A percentile compares a stretch with the other conserved stretches of the same genome.
Conservation (phyloP, 2,329 filamentous ascomycete species). For the Ophiostoma perfectum region DNA sequence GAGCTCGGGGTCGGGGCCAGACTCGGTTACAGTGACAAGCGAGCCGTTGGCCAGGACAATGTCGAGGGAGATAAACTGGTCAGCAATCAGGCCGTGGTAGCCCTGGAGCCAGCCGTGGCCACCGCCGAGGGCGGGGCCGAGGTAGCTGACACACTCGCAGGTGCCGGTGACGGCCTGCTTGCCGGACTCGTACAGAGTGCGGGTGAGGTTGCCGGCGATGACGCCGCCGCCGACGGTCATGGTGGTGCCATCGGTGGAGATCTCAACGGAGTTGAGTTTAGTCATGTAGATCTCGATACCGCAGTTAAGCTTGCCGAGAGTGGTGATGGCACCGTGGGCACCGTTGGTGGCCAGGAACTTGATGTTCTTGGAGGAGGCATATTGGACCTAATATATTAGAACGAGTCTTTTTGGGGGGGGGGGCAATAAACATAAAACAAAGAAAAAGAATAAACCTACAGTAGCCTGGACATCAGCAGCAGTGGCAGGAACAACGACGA, state of each 20-base stretch:
- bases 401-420: neutral
- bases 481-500: slow-evolving; percentile 44
- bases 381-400: neutral
- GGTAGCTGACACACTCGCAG: slow-evolving; percentile 45
- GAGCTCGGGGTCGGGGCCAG: slow-evolving; percentile 39
- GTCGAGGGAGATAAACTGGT: slow-evolving; percentile 48
- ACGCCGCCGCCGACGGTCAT: slow-evolving; percentile 49
- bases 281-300: slow-evolving; percentile 53
- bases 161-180: slow-evolving; percentile 54
- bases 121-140: slow-evolving; percentile 49
- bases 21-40: slow-evolving; percentile 33
- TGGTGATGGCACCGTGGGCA: slow-evolving; percentile 47
- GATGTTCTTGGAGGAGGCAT: slow-evolving; percentile 34
- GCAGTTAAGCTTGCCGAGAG: slow-evolving; percentile 39
- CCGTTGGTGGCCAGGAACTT: slow-evolving; percentile 49
- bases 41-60: slow-evolving; percentile 48
- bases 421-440: neutral
- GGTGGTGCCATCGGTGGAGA: slow-evolving; percentile 42
- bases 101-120: slow-evolving; percentile 53
- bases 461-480: slow-evolving; percentile 46
- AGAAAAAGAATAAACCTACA: slow-evolving; percentile 39
- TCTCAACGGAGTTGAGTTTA: slow-evolving; percentile 45
- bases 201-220: slow-evolving; percentile 51
- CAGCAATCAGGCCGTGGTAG: slow-evolving; percentile 47
- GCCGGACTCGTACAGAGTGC: slow-evolving; percentile 43